Base-by-base conservation (phyloP, 2,329 filamentous ascomycete species). In the Penicillium sp. region DNA sequence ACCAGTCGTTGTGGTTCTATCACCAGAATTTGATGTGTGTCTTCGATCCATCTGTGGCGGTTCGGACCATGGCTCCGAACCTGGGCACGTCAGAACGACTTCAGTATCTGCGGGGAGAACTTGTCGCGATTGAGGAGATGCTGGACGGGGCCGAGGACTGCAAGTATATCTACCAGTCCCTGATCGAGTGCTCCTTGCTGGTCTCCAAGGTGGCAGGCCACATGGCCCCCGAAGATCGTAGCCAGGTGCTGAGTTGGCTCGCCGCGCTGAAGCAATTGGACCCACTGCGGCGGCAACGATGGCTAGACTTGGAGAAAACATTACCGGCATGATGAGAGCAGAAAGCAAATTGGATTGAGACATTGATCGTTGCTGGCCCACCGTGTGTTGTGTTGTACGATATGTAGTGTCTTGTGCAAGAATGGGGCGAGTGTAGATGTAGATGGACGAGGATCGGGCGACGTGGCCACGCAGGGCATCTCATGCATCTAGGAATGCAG, bases 1-100 rank as follows among this genome's bases (percentile, higher is more conserved):
- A 97, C 68, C 93, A 97, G 68, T 96, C 91, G 15, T 80, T 97
- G 5, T 99, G 94, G 92, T 96, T 95, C 72, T 97, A 99, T 67
- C 91, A 97, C 70, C 89, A 94, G 62, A 96, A 88, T 65, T 77
- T 97, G 51, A 85, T 97, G 75, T 82, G 85, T 53, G 88, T 86
- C 65, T 77, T 89, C 62, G 76, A 81, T 46, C 79, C 77, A 63
- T 75, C 73, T 42, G 75, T 68, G 12, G 73, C 77, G 12, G 67
- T 75, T 2, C 75, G 80, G 17, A 82, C 82, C 8, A 88, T 96
- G 61, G 81, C 86, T 12, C 84, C 84, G 0, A 78, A 83, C 30
- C 74, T 96, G 24, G 80, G 80, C 1, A 68, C 76, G 5, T 73
- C 80, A 7, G 84, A 93, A 49, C 84, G 88, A 41, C 68, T 84